Conservation (phyloP, 208 protist species). For the Tritrichomonas musculus region DNA sequence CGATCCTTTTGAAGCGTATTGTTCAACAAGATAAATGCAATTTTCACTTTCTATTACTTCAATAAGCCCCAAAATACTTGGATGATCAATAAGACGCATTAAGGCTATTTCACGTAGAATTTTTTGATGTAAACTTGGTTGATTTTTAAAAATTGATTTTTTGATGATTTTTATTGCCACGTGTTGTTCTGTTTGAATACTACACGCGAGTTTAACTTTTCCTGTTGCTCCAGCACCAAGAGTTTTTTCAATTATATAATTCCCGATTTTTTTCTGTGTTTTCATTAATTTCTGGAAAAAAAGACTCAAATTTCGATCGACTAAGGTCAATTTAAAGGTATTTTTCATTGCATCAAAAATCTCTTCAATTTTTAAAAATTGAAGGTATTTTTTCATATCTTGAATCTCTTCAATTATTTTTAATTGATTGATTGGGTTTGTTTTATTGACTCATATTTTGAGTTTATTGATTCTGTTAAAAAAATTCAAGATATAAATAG, state of each 20-base stretch:
- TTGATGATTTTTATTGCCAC: conserved; percentile 28
- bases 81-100: conserved; percentile 8
- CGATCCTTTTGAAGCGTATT: not conserved
- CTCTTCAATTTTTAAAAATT: too few species aligned
- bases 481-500: too few species aligned
- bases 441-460: too few species aligned
- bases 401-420: too few species aligned
- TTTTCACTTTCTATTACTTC: not conserved
- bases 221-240: not conserved
- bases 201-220: not conserved
- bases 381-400: too few species aligned
- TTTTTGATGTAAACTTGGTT: not conserved
- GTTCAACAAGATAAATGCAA: not conserved
- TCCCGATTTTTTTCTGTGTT: not conserved
- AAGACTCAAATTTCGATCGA: too few species aligned
- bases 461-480: too few species aligned
- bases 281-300: too few species aligned
- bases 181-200: not conserved
- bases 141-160: not conserved
- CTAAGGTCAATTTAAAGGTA: too few species aligned
- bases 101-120: not conserved
- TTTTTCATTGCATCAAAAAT: too few species aligned
- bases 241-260: not conserved
- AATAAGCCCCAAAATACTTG: not conserved
- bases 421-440: too few species aligned